Percentiles rank a stretch among this genome's conserved stretches.
Evolutionary conservation across 2,329 filamentous ascomycete species (phyloP).

Genomic region (Rutstroemia sp.): DNA sequence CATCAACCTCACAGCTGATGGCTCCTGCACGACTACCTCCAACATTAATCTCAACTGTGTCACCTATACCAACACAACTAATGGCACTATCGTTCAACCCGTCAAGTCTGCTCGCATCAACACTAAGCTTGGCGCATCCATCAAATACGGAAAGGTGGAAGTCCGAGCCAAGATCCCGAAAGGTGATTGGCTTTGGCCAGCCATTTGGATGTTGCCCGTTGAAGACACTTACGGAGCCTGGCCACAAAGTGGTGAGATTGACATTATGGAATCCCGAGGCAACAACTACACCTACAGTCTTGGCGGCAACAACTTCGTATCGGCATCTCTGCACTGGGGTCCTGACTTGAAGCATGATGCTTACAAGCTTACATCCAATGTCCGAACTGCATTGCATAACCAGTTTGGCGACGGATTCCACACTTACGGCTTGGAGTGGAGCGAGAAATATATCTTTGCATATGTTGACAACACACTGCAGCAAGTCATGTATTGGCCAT

Average conservation of each 20-base stretch:
- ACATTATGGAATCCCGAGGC: slow-evolving; percentile 73
- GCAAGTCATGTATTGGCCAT: slow-evolving; percentile 74
- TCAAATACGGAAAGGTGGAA: slow-evolving; percentile 77
- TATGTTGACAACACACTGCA: slow-evolving; percentile 75
- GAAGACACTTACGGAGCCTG: slow-evolving; percentile 66
- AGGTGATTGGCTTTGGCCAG: slow-evolving; percentile 85
- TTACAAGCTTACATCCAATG: slow-evolving; percentile 79
- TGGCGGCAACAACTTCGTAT: slow-evolving; percentile 75
- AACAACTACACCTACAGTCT: slow-evolving; percentile 72
- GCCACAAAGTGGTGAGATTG: slow-evolving; percentile 77
- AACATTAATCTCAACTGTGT: slow-evolving; percentile 54
- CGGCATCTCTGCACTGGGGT: slow-evolving; percentile 76
- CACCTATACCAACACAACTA: slow-evolving; percentile 66
- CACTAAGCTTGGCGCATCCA: slow-evolving; percentile 61
- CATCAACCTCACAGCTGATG: slow-evolving; percentile 59
- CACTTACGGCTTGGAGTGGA: slow-evolving; percentile 83
- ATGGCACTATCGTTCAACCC: slow-evolving; percentile 69
- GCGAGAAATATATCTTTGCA: slow-evolving; percentile 79
- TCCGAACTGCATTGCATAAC: slow-evolving; percentile 66
- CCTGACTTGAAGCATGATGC: slow-evolving; percentile 64
- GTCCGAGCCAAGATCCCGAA: slow-evolving; percentile 67
- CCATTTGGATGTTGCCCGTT: slow-evolving; percentile 84
- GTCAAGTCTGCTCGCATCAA: slow-evolving; percentile 72
- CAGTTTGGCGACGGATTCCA: slow-evolving; percentile 65
- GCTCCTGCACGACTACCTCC: slow-evolving; percentile 55